Evolutionary conservation across 768 basidiomycete genomes (phyloP), one percentile per base, ranked within the genome.

Genomic region (Mycena crocata): DNA sequence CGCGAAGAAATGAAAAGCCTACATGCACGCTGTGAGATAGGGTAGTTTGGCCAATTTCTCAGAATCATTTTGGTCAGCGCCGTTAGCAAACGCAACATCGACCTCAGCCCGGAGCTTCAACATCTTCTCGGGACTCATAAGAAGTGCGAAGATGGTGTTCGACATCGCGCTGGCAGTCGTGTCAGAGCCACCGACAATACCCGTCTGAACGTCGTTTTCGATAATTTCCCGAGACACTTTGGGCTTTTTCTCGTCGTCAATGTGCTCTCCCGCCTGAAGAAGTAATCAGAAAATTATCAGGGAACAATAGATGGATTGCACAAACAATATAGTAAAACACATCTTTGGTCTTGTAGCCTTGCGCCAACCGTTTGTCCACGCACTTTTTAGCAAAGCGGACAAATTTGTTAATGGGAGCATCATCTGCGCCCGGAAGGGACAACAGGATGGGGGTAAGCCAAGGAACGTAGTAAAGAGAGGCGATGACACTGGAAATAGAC

Each of bases 101-200:
- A 46, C 35, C 52, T 46, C 28, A 6, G 26, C 34, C 3, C 35
- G 62, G 26, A 63, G 51, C 52, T 31, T 46, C 21, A 31, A 35
- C 42, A 61, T 8, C 28, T 42, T 61, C 6, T 61, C 59, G 15
- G 45, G 46, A 21, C 51, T 37, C 48, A 40, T 40, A 48, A 61
- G 35, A 6, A 61, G 59, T 8, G 31, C 49, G 48, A 61, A 61
- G 48, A 61, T 31, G 23, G 48, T 51, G 59, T 51, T 61, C 12
- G 59, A 26, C 28, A 61, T 21, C 5, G 48, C 42, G 37, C 59
- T 61, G 5, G 59, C 48, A 2, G 42, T 37, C 32, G 59, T 61
- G 23, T 61, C 59, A 13, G 59, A 61, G 45, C 59, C 59, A 9
- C 59, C 59, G 12, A 61, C 21, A 39, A 61, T 61, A 39, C 59